Evolutionary conservation across 2,329 filamentous ascomycete genomes (phyloP).

Genomic region (Aureobasidium sp.): DNA sequence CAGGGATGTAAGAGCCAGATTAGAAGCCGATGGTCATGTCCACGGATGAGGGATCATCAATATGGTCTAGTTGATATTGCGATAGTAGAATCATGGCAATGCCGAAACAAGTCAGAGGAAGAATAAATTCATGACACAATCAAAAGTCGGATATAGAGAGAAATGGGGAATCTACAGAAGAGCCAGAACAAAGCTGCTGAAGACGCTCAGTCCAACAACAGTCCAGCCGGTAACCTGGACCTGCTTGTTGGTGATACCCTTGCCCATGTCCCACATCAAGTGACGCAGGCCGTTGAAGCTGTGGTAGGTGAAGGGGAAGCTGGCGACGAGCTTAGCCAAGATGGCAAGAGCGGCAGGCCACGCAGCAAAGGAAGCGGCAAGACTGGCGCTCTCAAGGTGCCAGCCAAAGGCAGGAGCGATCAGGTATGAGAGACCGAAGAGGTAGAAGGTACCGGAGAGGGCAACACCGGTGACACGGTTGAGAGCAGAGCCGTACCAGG

Average conservation of each 20-base stretch:
- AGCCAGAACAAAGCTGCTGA: constrained; percentile 43
- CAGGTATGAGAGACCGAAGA: constrained; percentile 75
- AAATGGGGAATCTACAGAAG: constrained; percentile 23
- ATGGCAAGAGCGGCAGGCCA: constrained; percentile 55
- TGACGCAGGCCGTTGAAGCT: constrained; percentile 62
- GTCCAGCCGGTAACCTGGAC: constrained; percentile 60
- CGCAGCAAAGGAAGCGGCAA: constrained; percentile 58
- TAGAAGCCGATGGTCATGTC: constrained; percentile 42
- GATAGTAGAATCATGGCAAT: not conserved
- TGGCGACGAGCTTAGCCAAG: constrained; percentile 50
- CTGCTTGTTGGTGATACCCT: constrained; percentile 54
- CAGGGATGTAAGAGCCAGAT: constrained; percentile 71
- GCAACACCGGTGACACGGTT: constrained; percentile 77
- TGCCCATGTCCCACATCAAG: constrained; percentile 62
- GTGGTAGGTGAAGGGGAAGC: constrained; percentile 63
- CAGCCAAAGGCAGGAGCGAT: constrained; percentile 67
- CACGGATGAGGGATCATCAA: not conserved
- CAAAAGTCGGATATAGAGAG: not conserved
- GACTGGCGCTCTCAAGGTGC: constrained; percentile 57
- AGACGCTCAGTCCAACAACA: constrained; percentile 50
- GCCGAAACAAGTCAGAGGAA: not conserved
- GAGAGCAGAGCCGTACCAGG: constrained; percentile 68
- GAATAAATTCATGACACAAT: constrained; percentile 5
- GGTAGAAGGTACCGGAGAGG: constrained; percentile 68
- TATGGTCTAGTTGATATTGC: not conserved